Percentiles rank a stretch among this genome's conserved stretches.
phyloP scores from a whole-genome alignment of 768 basidiomycete species.

The Podaxis sp. region DNA sequence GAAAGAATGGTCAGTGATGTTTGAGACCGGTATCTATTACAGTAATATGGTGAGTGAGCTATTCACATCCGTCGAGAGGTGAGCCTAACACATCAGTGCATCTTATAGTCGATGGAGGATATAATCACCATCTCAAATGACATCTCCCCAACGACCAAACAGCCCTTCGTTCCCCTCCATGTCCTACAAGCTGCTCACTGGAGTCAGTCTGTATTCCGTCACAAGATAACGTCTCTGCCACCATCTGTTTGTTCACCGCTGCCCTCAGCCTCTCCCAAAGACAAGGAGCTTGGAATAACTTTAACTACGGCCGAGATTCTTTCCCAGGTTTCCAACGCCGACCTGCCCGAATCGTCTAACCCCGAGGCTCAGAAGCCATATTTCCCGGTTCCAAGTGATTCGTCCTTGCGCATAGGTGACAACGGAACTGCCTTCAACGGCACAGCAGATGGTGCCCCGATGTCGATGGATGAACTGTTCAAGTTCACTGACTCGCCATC shows the following conservation, averaged over 20 bases:
- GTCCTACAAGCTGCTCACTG: conserved; percentile 80
- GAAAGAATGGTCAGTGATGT: conserved; percentile 65
- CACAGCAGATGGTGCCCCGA: conserved; percentile 26
- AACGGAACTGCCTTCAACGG: conserved; percentile 49
- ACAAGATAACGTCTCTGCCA: conserved; percentile 49
- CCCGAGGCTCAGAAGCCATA: conserved; percentile 38
- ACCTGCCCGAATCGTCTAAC: conserved; percentile 14
- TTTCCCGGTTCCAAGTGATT: conserved; percentile 67
- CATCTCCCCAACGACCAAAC: conserved; percentile 67
- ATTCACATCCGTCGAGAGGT: background rate
- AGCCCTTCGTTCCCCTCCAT: conserved; percentile 65
- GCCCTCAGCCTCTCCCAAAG: conserved; percentile 36
- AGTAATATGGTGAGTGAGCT: conserved; percentile 68
- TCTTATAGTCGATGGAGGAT: conserved; percentile 70
- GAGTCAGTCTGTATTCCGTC: conserved; percentile 68
- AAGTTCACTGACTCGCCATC: conserved; percentile 35
- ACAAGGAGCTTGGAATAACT: conserved; percentile 73
- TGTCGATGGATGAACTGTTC: conserved; percentile 74
- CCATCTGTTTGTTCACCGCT: conserved; percentile 35
- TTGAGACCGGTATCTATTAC: conserved; percentile 80
- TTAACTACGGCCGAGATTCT: conserved; percentile 53
- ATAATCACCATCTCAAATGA: conserved; percentile 74
- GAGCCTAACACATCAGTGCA: background rate
- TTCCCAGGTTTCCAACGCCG: conserved; percentile 22
- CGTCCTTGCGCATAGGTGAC: conserved; percentile 76